These are phyloP conservation scores for Cyberlindnera petersonii DNA, from an alignment of 805 yeast species.

Conservation along the genomic window DNA sequence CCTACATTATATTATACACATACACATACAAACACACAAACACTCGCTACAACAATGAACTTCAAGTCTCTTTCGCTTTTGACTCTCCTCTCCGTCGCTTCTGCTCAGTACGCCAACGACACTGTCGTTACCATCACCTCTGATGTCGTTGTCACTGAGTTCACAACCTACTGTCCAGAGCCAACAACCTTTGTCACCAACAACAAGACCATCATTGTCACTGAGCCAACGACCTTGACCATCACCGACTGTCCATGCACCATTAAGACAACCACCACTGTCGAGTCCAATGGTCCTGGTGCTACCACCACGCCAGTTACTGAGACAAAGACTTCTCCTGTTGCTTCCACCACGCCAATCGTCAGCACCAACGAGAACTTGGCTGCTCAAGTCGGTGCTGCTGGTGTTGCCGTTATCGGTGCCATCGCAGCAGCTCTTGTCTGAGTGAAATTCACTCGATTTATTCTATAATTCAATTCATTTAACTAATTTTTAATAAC, in stretches of 20 bases:
- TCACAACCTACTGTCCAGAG: constrained; percentile 80
- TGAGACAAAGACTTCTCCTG: not conserved
- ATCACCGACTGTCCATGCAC: constrained; percentile 88
- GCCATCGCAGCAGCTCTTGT: constrained; percentile 2
- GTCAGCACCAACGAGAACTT: not conserved
- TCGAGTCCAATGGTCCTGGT: not conserved
- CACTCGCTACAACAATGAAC: constrained; percentile 14
- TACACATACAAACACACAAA: not conserved
- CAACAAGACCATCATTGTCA: constrained; percentile 68
- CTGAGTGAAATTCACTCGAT: no score
- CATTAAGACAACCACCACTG: constrained; percentile 34
- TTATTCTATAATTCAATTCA: no score
- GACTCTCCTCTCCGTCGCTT: constrained; percentile 14
- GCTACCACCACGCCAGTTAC: not conserved
- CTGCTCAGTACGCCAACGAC: constrained; percentile 15
- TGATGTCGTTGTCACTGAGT: constrained; percentile 32
- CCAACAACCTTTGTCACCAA: constrained; percentile 64
- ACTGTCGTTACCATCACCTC: constrained; percentile 17
- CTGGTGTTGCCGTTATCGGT: not conserved
- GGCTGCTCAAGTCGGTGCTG: constrained; percentile 4
- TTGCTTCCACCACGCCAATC: not conserved
- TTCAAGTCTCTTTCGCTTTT: constrained; percentile 8
- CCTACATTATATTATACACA: no score
- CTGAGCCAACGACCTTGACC: constrained; percentile 77
- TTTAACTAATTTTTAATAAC: no score